Percentiles rank a stretch among this genome's conserved stretches.
These are phyloP conservation scores for Ophiosphaerella narmari DNA, from an alignment of 2,329 filamentous ascomycete genomes.

Conservation along the genomic window DNA sequence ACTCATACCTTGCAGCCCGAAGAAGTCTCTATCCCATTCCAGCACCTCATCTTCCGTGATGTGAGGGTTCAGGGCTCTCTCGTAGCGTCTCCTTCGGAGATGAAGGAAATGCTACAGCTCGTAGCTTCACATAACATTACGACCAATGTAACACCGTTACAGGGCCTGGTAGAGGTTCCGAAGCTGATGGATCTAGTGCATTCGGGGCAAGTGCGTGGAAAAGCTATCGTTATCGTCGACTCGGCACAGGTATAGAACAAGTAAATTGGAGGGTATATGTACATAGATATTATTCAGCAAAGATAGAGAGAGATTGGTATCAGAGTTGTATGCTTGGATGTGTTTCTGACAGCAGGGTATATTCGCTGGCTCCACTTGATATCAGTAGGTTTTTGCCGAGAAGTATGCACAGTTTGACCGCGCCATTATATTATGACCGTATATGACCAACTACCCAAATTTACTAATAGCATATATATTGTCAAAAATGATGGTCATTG, in stretches of 20 bases:
- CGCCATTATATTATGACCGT: too few relatives aligned
- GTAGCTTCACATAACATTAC: constrained; percentile 54
- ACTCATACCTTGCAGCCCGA: constrained; percentile 40
- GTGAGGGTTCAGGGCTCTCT: constrained; percentile 56
- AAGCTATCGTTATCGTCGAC: constrained; percentile 60
- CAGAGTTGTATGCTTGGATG: too few relatives aligned
- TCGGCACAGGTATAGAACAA: constrained; percentile 50
- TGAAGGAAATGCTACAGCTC: constrained; percentile 53
- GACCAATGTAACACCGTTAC: constrained; percentile 57
- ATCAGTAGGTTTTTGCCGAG: too few relatives aligned
- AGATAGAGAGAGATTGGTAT: too few relatives aligned
- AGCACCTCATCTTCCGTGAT: constrained; percentile 60
- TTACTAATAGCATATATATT: too few relatives aligned
- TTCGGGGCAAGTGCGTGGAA: constrained; percentile 59
- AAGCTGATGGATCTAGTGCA: constrained; percentile 57
- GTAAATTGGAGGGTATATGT: background rate
- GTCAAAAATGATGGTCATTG: too few relatives aligned
- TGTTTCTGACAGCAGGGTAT: too few relatives aligned
- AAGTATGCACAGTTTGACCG: too few relatives aligned
- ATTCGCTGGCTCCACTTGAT: too few relatives aligned
- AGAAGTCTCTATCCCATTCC: constrained; percentile 42
- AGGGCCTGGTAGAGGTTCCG: constrained; percentile 58
- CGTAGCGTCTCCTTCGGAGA: constrained; percentile 51
- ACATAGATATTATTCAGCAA: too few relatives aligned
- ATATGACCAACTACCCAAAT: too few relatives aligned